These are phyloP conservation scores for Drechslerella dactyloides DNA, from an alignment of 2,329 filamentous ascomycete species.

Conservation along the genomic window DNA sequence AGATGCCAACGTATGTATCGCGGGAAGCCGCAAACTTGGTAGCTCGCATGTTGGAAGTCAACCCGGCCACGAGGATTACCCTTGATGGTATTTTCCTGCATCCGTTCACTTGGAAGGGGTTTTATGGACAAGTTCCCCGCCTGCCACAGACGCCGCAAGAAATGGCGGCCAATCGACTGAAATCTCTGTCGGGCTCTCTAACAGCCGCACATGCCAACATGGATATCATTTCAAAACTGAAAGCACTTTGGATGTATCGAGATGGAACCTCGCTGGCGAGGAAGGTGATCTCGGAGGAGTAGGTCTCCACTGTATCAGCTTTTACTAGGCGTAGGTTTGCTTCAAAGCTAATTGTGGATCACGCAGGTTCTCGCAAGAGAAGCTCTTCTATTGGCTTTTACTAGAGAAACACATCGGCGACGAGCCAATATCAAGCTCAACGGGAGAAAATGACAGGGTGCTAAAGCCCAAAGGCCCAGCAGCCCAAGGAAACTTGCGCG, in stretches of 20 bases:
- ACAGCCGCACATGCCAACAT: conserved; percentile 7
- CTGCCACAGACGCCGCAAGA: background rate
- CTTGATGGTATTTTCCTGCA: conserved; percentile 85
- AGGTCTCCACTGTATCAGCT: conserved; percentile 2
- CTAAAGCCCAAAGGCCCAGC: background rate
- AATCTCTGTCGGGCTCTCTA: background rate
- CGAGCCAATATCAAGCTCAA: background rate
- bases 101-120: conserved; percentile 67
- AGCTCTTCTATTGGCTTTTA: conserved; percentile 19
- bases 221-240: conserved; percentile 33
- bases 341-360: background rate
- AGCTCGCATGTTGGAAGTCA: conserved; percentile 75
- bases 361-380: conserved; percentile 27
- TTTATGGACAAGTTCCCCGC: background rate
- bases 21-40: conserved; percentile 78
- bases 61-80: conserved; percentile 78
- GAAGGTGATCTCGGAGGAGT: conserved; percentile 23
- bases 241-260: conserved; percentile 33
- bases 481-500: background rate
- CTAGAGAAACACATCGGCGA: conserved; percentile 8
- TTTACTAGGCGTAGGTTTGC: background rate
- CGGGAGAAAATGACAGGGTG: background rate
- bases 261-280: conserved; percentile 10
- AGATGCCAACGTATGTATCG: conserved; percentile 69
- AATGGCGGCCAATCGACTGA: background rate